Evolutionary conservation across 164 flowering plant genomes (phyloP), one percentile per base, ranked within the genome.

Genomic region (Malania oleifera): DNA sequence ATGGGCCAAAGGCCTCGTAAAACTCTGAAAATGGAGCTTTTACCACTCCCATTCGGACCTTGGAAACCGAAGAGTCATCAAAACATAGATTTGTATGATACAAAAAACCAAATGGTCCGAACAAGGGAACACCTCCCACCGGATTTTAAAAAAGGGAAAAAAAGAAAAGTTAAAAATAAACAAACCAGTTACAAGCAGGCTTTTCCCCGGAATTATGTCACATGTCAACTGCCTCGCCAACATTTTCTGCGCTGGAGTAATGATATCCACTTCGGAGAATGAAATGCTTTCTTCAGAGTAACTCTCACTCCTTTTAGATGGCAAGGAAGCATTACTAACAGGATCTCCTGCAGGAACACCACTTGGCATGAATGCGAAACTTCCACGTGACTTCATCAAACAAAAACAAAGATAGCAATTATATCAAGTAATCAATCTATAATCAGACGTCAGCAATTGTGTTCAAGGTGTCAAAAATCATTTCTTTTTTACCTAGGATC

Each of bases 31-130:
- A 95, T 65, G n/a, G 99, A 95, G 68, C 97, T 95, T 59, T 95
- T 95, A 13, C 99, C 99, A 69, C 99, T 86, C 55, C 99, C 99
- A 73, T 91, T 95, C 61, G 99, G 97, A 69, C 99, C 99, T 91
- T 60, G 55, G 66, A 51, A 64, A 49, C 38, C 37, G 37, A 43
- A 61, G n/a, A 52, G 10, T 41, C 8, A 50, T 60, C 59, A 65
- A 15, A 49, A 23, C 13, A 3, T 27, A 2, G 66, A 63, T 53
- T 24, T 23, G 35, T 20, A 64, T 18, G 25, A 38, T n/a, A 4
- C 1, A 24, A 38, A 17, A 12, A 25, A 17, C 7, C 25, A 17
- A 54, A 23, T 4, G 37, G 37, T 5, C 7, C 5, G 9, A 31
- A 31, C 9, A 31, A 31, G 9, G 9, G 9, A 4, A 31, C 5